Base-by-base conservation (phyloP, 1,284 basidiomycete species). In the Malassezia psittaci region DNA sequence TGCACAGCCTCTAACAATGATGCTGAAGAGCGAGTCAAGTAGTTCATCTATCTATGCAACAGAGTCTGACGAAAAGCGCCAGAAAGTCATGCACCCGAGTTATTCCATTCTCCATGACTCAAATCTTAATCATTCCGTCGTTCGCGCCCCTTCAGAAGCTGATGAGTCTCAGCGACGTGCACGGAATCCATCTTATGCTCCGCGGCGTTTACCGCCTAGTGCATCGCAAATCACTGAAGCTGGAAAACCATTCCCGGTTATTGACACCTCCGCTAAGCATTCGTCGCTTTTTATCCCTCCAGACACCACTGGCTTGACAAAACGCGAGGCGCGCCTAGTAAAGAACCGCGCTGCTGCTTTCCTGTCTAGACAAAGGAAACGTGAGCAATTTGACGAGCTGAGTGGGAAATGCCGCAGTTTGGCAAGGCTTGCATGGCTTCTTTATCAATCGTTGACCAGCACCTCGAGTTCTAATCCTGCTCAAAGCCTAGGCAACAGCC, bases 281-380 rank as follows among this genome's bases (percentile, higher is more conserved):
- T 74, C 71, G 38, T 67, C 65, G 47, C 67, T 70, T 36, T 90
- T 90, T 69, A 76, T 90, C 8, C 86, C 86, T 19, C 88, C 88
- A 39, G 88, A 90, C 75, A 87, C 89, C 57, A 82, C 84, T 47
- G 88, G 88, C 47, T 81, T 90, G 57, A 84, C 81, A 79, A 90
- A 90, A 77, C 84, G 87, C 55, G 88, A 90, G 77, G 88, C 88
- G 49, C 83, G 88, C 52, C 81, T 90, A 13, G 86, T 90, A 57
- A 90, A 90, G 80, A 90, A 90, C 78, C 82, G 88, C 52, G 88
- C 88, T 12, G 88, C 88, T 9, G 88, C 88, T 52, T 90, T 90
- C 78, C 83, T 90, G 66, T 86, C 83, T 75, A 80, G 88, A 69
- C 88, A 90, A 76, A 81, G 88, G 67, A 90, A 90, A 77, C 83